phyloP scores from a whole-genome alignment of 2,329 filamentous ascomycete species.

The Pezizomycotina sp. region DNA sequence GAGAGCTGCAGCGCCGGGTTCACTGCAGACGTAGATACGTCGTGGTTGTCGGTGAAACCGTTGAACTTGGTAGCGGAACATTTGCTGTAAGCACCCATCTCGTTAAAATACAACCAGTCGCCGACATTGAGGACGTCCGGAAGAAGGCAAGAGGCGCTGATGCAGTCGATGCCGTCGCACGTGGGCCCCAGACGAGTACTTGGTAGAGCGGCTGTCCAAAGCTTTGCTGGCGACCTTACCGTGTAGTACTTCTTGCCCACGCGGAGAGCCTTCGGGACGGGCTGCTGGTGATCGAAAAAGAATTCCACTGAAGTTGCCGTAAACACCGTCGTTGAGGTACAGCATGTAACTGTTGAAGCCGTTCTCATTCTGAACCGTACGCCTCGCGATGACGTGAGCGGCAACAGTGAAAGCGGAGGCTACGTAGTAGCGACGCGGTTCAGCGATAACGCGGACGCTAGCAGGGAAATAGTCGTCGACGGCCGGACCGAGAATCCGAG shows the following conservation, averaged over 20 bases:
- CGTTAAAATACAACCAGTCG: conserved; percentile 96
- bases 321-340: conserved; percentile 93
- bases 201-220: conserved; percentile 42
- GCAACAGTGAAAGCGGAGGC: conserved; percentile 85
- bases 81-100: conserved; percentile 98
- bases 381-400: conserved; percentile 88
- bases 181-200: conserved; percentile 97
- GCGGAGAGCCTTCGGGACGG: conserved; percentile 60
- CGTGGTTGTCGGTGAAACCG: conserved; percentile 81
- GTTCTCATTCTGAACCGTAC: conserved; percentile 55
- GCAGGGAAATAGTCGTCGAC: conserved; percentile 79
- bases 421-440: conserved; percentile 93
- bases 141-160: conserved; percentile 65
- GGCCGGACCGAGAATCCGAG: conserved; percentile 58
- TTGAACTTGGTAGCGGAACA: conserved; percentile 97
- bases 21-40: conserved; percentile 92
- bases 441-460: conserved; percentile 72
- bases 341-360: conserved; percentile 73
- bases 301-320: conserved; percentile 97
- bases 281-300: conserved; percentile 98
- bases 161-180: conserved; percentile 93
- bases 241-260: conserved; percentile 42
- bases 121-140: conserved; percentile 67
- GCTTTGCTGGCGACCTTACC: conserved; percentile 38
- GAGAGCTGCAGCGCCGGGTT: conserved; percentile 66